phyloP scores from a whole-genome alignment of 768 basidiomycete species.

The Auriscalpium microsporum region DNA sequence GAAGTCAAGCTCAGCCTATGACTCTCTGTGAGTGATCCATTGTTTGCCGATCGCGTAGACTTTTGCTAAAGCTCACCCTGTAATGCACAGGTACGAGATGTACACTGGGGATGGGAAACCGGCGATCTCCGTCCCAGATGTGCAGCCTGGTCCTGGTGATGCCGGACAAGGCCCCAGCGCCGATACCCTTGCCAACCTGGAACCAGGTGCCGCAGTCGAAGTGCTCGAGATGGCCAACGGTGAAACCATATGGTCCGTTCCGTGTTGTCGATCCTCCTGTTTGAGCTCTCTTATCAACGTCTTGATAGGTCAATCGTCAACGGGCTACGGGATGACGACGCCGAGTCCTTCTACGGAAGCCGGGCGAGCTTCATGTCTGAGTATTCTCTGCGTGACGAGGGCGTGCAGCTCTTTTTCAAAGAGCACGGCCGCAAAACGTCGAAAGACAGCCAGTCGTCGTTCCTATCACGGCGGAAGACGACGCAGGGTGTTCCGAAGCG shows the following conservation, averaged over 20 bases:
- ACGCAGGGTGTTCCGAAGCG: conserved; percentile 41
- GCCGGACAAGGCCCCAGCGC: conserved; percentile 18
- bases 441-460: conserved; percentile 51
- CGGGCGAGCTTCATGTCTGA: conserved; percentile 72
- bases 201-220: conserved; percentile 59
- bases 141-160: conserved; percentile 20
- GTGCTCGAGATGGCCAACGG: conserved; percentile 82
- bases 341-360: conserved; percentile 56
- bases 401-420: conserved; percentile 67
- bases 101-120: conserved; percentile 53
- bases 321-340: conserved; percentile 70
- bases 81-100: conserved; percentile 61
- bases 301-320: conserved; percentile 69
- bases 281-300: conserved; percentile 10
- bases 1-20: conserved; percentile 64
- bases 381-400: conserved; percentile 50
- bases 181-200: conserved; percentile 25
- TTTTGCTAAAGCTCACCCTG: not conserved
- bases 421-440: conserved; percentile 63
- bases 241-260: conserved; percentile 71
- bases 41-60: not conserved
- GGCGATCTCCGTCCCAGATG: conserved; percentile 27
- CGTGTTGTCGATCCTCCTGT: not conserved
- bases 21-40: conserved; percentile 58
- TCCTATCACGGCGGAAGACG: conserved; percentile 53